Evolutionary conservation across 768 basidiomycete species (phyloP).

Genomic region (Clavulina sp.): DNA sequence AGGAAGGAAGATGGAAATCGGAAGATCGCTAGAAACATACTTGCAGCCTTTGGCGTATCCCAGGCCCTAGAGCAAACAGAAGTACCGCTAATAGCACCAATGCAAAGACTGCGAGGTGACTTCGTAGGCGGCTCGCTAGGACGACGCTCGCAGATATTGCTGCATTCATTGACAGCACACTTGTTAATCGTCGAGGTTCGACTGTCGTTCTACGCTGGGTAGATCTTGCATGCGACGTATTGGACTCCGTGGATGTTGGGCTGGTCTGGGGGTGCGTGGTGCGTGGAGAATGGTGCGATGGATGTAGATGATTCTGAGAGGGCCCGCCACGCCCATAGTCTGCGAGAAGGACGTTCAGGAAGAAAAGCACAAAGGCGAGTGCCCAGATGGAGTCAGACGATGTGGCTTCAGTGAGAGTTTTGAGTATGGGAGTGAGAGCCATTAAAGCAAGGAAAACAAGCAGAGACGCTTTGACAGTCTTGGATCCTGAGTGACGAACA

Average conservation of each 20-base stretch:
- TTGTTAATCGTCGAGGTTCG: slow-evolving; percentile 38
- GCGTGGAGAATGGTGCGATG: not conserved
- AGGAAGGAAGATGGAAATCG: slow-evolving; percentile 3
- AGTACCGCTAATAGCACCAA: slow-evolving; percentile 73
- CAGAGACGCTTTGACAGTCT: slow-evolving; percentile 56
- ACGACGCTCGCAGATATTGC: slow-evolving; percentile 87
- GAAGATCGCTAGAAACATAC: slow-evolving; percentile 8
- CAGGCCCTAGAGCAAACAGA: slow-evolving; percentile 68
- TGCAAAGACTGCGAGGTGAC: slow-evolving; percentile 76
- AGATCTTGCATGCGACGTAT: no score
- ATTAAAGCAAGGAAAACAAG: slow-evolving; percentile 79
- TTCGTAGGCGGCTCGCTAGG: slow-evolving; percentile 71
- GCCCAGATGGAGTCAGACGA: slow-evolving; percentile 98
- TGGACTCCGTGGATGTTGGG: no score
- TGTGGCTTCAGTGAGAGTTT: slow-evolving; percentile 84
- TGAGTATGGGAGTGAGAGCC: slow-evolving; percentile 77
- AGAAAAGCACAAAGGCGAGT: slow-evolving; percentile 67
- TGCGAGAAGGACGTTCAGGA: slow-evolving; percentile 63
- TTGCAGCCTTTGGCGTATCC: slow-evolving; percentile 42
- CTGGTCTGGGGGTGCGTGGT: not conserved
- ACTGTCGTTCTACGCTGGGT: not conserved
- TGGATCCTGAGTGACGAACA: slow-evolving; percentile 6
- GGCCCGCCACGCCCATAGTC: slow-evolving; percentile 61
- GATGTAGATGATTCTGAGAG: not conserved
- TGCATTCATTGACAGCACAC: slow-evolving; percentile 77